Evolutionary conservation across 805 yeast genomes (phyloP).

Genomic region (Sugiyamaella qingdaonensis): DNA sequence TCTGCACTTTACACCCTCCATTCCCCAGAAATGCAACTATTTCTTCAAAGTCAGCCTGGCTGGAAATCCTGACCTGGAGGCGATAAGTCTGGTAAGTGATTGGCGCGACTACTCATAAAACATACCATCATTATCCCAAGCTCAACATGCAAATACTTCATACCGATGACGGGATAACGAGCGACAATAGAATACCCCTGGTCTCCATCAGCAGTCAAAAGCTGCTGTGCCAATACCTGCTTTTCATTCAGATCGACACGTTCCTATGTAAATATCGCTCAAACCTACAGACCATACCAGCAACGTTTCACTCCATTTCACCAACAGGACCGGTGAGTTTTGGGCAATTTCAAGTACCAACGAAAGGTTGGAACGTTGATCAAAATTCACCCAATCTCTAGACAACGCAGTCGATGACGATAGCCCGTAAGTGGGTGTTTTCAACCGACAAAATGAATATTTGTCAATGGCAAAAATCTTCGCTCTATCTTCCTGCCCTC

Average conservation of each 20-base stretch:
- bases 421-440: slow-evolving; percentile 2
- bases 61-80: neutral
- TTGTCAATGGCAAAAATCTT: neutral
- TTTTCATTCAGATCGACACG: neutral
- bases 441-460: slow-evolving; percentile 2
- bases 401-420: neutral
- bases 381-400: slow-evolving; percentile 3
- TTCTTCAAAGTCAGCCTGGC: neutral
- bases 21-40: neutral
- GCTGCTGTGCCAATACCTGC: neutral
- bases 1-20: neutral
- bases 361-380: slow-evolving; percentile 1
- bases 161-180: slow-evolving; percentile 10
- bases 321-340: neutral
- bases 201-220: neutral
- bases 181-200: slow-evolving; percentile 5
- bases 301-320: neutral
- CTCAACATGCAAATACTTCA: slow-evolving; percentile 8
- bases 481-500: neutral
- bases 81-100: neutral
- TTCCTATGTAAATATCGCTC: neutral
- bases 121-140: slow-evolving; percentile 2
- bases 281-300: neutral
- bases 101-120: neutral
- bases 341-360: neutral